These are phyloP conservation scores for Fraxinus latifolia DNA, from an alignment of 305 asterid genomes.

Conservation along the genomic window DNA sequence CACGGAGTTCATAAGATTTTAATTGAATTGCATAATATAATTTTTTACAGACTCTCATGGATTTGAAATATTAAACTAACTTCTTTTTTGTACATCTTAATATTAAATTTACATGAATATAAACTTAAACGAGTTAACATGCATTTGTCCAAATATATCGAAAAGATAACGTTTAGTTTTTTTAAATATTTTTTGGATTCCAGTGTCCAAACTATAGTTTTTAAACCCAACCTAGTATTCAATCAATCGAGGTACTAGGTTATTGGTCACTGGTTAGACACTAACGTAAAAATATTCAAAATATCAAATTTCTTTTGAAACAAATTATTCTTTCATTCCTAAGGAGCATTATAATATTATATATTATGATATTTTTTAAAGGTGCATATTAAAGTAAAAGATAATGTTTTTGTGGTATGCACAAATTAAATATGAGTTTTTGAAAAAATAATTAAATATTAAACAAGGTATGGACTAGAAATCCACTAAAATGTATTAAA, in stretches of 20 bases:
- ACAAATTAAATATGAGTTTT: no score
- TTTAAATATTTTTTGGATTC: background rate
- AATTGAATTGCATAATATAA: no score
- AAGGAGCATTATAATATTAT: background rate
- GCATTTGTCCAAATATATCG: background rate
- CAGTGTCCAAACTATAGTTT: background rate
- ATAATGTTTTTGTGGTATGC: no score
- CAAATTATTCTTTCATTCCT: background rate
- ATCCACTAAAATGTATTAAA: no score
- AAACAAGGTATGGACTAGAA: no score
- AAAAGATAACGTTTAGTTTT: no score
- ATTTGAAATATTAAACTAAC: background rate
- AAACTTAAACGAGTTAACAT: background rate
- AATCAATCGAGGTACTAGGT: background rate
- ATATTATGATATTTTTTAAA: no score
- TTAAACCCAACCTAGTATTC: background rate
- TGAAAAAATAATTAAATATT: no score
- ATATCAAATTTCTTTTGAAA: background rate
- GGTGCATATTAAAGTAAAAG: no score
- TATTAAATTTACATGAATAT: no score
- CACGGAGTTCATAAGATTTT: background rate
- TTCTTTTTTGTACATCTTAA: background rate
- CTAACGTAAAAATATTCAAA: background rate
- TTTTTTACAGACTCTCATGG: background rate
- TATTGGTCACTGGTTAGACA: background rate